Base-by-base conservation (phyloP, 805 yeast species). In the Yamadazyma endophytica region DNA sequence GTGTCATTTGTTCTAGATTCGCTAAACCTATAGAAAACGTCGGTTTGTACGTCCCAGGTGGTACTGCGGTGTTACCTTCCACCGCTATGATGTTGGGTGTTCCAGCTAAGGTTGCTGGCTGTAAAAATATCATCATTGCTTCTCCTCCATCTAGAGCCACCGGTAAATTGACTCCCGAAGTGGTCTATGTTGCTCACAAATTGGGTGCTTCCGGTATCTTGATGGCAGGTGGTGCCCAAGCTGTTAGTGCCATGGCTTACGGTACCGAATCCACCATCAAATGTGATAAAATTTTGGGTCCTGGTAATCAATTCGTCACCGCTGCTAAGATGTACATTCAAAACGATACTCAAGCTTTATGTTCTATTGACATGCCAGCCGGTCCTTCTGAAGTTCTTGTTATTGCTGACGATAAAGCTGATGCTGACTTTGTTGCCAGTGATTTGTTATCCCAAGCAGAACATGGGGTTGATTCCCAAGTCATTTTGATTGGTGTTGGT, bases 191-290 rank as follows among this genome's bases (percentile, higher is more conserved):
- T 33, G 98, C 99, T 13, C 86, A 87, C 61, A 88, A 88, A 60
- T 80, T 92, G 43, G 97, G 97, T 36, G 97, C 97, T 24, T 71
- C 77, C 37, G 75, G 81, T 47, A 88, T 92, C 50, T 87, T 92
- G 7, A 69, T 92, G 47, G 98, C 98, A 1, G 99, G 99, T 49
- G 99, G 99, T 52, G 98, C 98, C 3, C 99, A 92, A 68, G 99
- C 98, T 5, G 86, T 92, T 31, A 95, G 97, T 28, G 95, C 99
- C 4, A 77, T 92, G 95, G 98, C 98, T 2, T 92, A 92, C 56
- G 99, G 99, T 54, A 92, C 98, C 9, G 87, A 86, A 47, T 65
- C 84, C 21, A 81, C 92, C 30, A 83, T 95, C 31, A 92, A 92
- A 62, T 90, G 90, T 53, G 97, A 92, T 62, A 92, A 92, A 72